Evolutionary conservation across 2,329 filamentous ascomycete genomes (phyloP).

Genomic region (Aspergillus neoniger): DNA sequence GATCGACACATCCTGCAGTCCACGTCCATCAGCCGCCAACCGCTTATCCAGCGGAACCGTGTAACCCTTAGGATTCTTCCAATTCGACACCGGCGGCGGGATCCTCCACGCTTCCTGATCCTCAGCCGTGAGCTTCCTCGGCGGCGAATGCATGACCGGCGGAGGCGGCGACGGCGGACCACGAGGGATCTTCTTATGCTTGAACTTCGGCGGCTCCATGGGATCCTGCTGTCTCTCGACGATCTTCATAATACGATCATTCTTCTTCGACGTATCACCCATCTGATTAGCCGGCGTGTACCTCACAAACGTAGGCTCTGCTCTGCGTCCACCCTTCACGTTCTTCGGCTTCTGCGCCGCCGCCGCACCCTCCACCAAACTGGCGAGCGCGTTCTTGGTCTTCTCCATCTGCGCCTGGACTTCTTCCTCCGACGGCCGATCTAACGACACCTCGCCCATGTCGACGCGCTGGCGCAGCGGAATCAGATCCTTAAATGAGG

Average conservation of each 20-base stretch:
- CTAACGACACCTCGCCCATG: conserved; percentile 85
- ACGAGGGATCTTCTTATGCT: conserved; percentile 96
- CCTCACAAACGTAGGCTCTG: conserved; percentile 88
- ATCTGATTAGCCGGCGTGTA: conserved; percentile 98
- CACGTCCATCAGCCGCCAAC: conserved; percentile 87
- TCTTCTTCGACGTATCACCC: conserved; percentile 81
- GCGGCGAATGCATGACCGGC: conserved; percentile 91
- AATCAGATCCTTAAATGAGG: conserved; percentile 95
- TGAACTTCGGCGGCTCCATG: conserved; percentile 97
- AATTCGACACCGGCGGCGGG: conserved; percentile 87
- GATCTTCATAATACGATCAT: conserved; percentile 97
- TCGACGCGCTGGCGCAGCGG: conserved; percentile 90
- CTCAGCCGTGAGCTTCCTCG: conserved; percentile 90
- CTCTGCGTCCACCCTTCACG: conserved; percentile 75
- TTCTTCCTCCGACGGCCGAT: conserved; percentile 80
- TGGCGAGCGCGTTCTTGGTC: conserved; percentile 82
- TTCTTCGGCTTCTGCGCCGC: conserved; percentile 96
- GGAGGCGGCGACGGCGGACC: conserved; percentile 90
- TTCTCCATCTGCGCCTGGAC: conserved; percentile 81
- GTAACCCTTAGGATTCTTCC: conserved; percentile 99
- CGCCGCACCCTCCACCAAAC: conserved; percentile 79
- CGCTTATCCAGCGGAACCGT: conserved; percentile 95
- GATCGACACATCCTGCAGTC: conserved; percentile 89
- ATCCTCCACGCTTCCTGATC: conserved; percentile 97
- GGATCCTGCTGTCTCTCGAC: conserved; percentile 91